phyloP scores from a whole-genome alignment of 2,329 filamentous ascomycete genomes.

The Arthrobotrys pseudoclavata region DNA sequence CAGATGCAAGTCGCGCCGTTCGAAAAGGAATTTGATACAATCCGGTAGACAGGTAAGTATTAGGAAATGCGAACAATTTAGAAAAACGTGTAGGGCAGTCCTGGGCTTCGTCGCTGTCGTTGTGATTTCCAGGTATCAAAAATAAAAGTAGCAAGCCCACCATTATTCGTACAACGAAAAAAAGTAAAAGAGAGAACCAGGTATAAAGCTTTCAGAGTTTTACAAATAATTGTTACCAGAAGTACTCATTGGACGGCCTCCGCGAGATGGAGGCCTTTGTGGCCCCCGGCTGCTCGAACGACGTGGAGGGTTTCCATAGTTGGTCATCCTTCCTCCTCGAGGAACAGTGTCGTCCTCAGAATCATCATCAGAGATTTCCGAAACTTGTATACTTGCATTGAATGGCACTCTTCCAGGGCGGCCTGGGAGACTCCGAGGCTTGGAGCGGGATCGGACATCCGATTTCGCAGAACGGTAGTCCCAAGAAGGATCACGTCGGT shows the following conservation, averaged over 20 bases:
- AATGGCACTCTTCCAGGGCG: slow-evolving; percentile 11
- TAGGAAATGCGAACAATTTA: not conserved
- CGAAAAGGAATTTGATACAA: not conserved
- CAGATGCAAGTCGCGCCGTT: not conserved
- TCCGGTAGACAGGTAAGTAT: not conserved
- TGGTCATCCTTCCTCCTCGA: not conserved
- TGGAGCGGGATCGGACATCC: not conserved
- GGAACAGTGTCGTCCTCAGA: slow-evolving; percentile 30
- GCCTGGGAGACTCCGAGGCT: slow-evolving; percentile 18
- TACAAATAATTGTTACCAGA: slow-evolving; percentile 6
- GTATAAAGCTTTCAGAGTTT: not conserved
- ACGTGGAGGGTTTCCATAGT: not conserved
- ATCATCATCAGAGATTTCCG: slow-evolving; percentile 33
- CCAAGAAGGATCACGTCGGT: not conserved
- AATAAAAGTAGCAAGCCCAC: no score
- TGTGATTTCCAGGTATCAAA: not conserved
- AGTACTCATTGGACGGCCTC: not conserved
- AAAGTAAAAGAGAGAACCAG: not conserved
- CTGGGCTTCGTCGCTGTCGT: not conserved
- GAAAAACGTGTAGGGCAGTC: not conserved
- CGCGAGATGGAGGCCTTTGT: slow-evolving; percentile 1
- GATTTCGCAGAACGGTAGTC: not conserved
- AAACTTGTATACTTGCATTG: not conserved
- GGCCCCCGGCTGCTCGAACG: slow-evolving; percentile 1
- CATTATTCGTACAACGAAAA: slow-evolving; percentile 11